Percentiles rank a stretch among this genome's conserved stretches.
phyloP scores from a whole-genome alignment of 495 filamentous ascomycete genomes.

The Lepraria neglecta region DNA sequence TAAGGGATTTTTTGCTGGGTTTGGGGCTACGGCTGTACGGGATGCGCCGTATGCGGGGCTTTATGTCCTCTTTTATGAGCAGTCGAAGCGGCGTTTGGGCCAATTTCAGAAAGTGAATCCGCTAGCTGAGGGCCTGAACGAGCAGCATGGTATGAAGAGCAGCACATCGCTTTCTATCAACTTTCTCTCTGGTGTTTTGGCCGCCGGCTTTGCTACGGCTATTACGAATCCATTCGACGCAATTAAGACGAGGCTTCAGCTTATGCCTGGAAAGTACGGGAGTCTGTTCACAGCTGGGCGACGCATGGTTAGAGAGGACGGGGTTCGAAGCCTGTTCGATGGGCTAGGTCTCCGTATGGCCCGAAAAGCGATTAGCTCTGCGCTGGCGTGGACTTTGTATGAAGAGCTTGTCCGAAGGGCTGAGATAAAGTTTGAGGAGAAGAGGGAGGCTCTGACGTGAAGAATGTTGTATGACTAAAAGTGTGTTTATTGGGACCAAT shows the following conservation, averaged over 20 bases:
- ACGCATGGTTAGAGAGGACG: conserved; percentile 77
- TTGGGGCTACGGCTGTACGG: conserved; percentile 85
- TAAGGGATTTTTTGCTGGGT: conserved; percentile 84
- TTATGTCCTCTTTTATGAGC: conserved; percentile 93
- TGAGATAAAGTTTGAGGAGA: conserved; percentile 53
- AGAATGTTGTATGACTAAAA: too few relatives aligned
- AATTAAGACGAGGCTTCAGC: conserved; percentile 89
- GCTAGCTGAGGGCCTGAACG: conserved; percentile 1
- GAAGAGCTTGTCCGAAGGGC: conserved; percentile 81
- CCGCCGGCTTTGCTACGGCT: conserved; percentile 73
- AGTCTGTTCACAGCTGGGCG: conserved; percentile 75
- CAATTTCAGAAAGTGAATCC: conserved; percentile 24
- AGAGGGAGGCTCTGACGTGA: conserved; percentile 6
- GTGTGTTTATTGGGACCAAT: too few relatives aligned
- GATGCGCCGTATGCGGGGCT: conserved; percentile 94
- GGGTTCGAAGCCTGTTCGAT: conserved; percentile 72
- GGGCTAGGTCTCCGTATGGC: conserved; percentile 82
- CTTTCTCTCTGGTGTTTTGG: conserved; percentile 70
- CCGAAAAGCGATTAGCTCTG: conserved; percentile 84
- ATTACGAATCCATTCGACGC: conserved; percentile 96
- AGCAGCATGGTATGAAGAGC: conserved; percentile 23
- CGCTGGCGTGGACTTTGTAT: conserved; percentile 93
- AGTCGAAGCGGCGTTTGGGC: conserved; percentile 64
- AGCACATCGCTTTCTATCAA: conserved; percentile 66
- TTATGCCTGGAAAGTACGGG: conserved; percentile 73